phyloP scores from a whole-genome alignment of 2,329 filamentous ascomycete genomes.

The Bipolaris victoriae region DNA sequence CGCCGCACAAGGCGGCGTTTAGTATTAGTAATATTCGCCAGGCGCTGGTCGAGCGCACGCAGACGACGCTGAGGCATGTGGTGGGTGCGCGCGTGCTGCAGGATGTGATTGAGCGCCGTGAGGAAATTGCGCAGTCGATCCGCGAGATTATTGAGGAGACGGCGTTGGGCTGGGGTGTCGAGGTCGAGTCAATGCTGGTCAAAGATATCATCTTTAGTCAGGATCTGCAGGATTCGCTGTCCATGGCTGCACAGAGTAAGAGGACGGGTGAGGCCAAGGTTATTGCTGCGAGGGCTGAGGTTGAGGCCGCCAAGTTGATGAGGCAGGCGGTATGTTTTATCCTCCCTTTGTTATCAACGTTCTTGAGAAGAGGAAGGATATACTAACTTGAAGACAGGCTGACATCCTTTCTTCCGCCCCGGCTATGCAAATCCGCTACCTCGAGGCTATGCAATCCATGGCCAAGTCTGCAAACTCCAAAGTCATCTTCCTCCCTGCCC shows the following conservation, averaged over 20 bases:
- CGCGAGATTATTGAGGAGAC: slow-evolving; percentile 98
- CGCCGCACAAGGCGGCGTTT: slow-evolving; percentile 95
- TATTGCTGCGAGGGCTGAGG: slow-evolving; percentile 94
- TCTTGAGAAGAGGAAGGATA: background rate
- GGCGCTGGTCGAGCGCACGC: slow-evolving; percentile 96
- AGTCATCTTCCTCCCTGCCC: slow-evolving; percentile 54
- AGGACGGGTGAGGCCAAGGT: slow-evolving; percentile 98
- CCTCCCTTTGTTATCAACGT: background rate
- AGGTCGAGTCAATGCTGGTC: slow-evolving; percentile 98
- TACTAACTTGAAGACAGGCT: slow-evolving; percentile 21
- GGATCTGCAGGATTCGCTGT: slow-evolving; percentile 93
- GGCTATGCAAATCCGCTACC: slow-evolving; percentile 79
- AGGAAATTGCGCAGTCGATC: slow-evolving; percentile 94
- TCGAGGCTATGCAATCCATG: slow-evolving; percentile 99
- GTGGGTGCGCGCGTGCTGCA: slow-evolving; percentile 94
- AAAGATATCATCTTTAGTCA: slow-evolving; percentile 98
- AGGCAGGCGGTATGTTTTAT: slow-evolving; percentile 41
- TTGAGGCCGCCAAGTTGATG: slow-evolving; percentile 90
- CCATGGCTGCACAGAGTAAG: slow-evolving; percentile 98
- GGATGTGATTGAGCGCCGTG: slow-evolving; percentile 96
- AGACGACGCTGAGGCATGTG: slow-evolving; percentile 96
- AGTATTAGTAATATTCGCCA: slow-evolving; percentile 94
- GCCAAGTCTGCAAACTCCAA: slow-evolving; percentile 90
- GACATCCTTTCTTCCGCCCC: slow-evolving; percentile 87
- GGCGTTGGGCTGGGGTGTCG: slow-evolving; percentile 89